phyloP scores from a whole-genome alignment of 345 rosid species.

The Turritis glabra region DNA sequence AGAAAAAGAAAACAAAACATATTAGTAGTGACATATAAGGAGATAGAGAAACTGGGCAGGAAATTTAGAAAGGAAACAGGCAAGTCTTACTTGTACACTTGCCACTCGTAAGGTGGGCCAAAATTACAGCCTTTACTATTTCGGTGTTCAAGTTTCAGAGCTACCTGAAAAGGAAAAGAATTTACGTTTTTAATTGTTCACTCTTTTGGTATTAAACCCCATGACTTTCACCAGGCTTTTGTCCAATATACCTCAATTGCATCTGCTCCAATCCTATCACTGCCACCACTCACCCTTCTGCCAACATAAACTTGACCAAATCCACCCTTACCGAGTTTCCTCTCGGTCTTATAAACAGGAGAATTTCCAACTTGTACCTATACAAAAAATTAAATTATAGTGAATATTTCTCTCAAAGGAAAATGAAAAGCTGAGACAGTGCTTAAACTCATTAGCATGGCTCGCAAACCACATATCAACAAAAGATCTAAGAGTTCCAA shows the following conservation, averaged over 20 bases:
- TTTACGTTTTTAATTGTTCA: not conserved
- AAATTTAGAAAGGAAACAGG: constrained; percentile 4
- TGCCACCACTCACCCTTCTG: constrained; percentile 67
- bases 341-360: constrained; percentile 78
- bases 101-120: constrained; percentile 99
- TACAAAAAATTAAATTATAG: constrained; percentile 15
- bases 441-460: constrained; percentile 1
- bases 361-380: constrained; percentile 95
- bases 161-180: constrained; percentile 61
- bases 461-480: constrained; percentile 7
- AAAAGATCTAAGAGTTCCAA: constrained; percentile 2
- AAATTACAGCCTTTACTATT: constrained; percentile 94
- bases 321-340: constrained; percentile 97
- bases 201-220: not conserved
- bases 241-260: constrained; percentile 64
- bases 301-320: constrained; percentile 99
- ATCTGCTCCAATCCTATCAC: constrained; percentile 72
- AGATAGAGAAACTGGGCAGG: constrained; percentile 1
- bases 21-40: constrained; percentile 20
- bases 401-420: constrained; percentile 16
- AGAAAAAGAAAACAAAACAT: not conserved
- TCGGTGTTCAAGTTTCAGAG: constrained; percentile 90
- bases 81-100: constrained; percentile 76
- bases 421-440: constrained; percentile 12
- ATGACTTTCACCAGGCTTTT: not conserved